Evolutionary conservation across 169 alveolate species (phyloP).

Genomic region (Plasmodium gonderi): DNA sequence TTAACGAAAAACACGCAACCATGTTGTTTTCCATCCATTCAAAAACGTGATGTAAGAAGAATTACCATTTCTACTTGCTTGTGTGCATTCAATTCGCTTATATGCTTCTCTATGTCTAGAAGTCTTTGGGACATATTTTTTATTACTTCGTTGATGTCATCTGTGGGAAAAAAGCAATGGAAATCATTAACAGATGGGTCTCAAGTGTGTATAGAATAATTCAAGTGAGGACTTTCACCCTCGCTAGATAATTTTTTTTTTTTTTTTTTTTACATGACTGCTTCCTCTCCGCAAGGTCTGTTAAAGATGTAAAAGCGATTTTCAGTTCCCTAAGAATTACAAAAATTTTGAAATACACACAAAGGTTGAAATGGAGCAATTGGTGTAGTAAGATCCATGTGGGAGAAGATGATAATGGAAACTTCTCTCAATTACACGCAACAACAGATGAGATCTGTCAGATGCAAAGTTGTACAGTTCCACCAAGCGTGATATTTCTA

Average conservation of each 20-base stretch:
- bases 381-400: too few species aligned
- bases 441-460: not conserved
- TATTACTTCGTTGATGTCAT: slow-evolving; percentile 60
- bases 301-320: slow-evolving; percentile 53
- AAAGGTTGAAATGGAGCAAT: too few species aligned
- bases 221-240: too few species aligned
- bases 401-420: too few species aligned
- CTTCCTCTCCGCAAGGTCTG: slow-evolving; percentile 63
- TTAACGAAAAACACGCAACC: not conserved
- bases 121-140: slow-evolving; percentile 48
- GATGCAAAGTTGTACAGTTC: not conserved
- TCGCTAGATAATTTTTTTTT: too few species aligned
- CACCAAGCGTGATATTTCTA: too few species aligned
- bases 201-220: too few species aligned
- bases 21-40: not conserved
- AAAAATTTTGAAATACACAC: not conserved
- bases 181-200: too few species aligned
- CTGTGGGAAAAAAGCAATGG: not conserved
- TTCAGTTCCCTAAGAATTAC: slow-evolving; percentile 36
- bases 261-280: slow-evolving; percentile 25
- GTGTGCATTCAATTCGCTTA: slow-evolving; percentile 64
- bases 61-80: slow-evolving; percentile 68
- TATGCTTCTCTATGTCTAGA: slow-evolving; percentile 54
- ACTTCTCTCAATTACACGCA: too few species aligned
- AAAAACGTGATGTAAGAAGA: not conserved